Conservation (phyloP, 169 alveolate genomes). For the Eimeria sp. region DNA sequence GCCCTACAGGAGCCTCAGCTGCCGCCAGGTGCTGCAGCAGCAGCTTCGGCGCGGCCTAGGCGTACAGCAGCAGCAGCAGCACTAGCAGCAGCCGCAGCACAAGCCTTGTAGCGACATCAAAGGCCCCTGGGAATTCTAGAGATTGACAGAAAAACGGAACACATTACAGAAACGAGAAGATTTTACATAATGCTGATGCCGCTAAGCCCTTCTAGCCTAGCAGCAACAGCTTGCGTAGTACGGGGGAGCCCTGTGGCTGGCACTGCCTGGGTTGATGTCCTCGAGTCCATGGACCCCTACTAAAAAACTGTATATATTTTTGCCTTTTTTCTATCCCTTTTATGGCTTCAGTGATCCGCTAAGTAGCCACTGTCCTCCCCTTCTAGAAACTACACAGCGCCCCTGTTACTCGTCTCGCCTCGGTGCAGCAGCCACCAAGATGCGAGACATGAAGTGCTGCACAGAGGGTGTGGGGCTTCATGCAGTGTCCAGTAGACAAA, state of each 20-base stretch:
- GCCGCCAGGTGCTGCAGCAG: conserved; percentile 35
- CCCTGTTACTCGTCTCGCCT: not conserved
- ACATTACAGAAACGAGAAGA: not conserved
- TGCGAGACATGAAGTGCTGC: not conserved
- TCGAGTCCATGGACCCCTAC: not conserved
- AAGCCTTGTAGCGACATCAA: not conserved
- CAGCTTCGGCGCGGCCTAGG: conserved; percentile 18
- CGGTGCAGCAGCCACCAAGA: not conserved
- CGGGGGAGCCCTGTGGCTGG: not conserved
- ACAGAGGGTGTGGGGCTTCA: not conserved
- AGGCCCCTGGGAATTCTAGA: not conserved
- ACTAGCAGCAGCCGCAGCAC: conserved; percentile 1
- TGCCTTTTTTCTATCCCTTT: not conserved
- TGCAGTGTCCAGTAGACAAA: not conserved
- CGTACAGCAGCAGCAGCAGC: not conserved
- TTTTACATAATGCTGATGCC: not conserved
- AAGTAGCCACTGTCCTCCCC: not conserved
- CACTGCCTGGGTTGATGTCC: not conserved
- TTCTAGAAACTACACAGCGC: not conserved
- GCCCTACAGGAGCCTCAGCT: conserved; percentile 41
- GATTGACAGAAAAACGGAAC: not conserved
- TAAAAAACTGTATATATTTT: not conserved
- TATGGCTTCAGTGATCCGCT: not conserved
- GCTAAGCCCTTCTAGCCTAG: not conserved
- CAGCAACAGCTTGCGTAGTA: not conserved